Evolutionary conservation across 352 stramenopile species (phyloP).

Genomic region (Phytopythium delawarense): DNA sequence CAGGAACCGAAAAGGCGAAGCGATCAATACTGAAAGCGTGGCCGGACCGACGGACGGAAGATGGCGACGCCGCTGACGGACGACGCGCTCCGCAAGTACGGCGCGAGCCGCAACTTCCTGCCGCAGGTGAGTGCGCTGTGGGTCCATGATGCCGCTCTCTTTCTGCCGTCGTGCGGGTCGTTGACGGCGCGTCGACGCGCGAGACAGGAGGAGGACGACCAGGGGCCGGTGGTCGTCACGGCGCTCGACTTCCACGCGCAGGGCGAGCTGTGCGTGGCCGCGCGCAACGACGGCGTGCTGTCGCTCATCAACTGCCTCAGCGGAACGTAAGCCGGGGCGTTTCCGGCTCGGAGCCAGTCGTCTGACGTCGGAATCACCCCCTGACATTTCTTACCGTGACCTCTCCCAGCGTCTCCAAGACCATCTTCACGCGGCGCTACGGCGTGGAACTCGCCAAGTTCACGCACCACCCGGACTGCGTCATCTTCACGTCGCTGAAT

Average conservation of each 20-base stretch:
- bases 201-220: slow-evolving; percentile 52
- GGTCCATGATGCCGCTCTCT: neutral
- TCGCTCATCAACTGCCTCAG: slow-evolving; percentile 81
- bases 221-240: slow-evolving; percentile 42
- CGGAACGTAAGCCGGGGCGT: slow-evolving; percentile 43
- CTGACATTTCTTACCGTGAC: too few species aligned
- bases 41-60: neutral
- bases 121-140: slow-evolving; percentile 32
- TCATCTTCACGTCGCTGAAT: slow-evolving; percentile 83
- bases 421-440: slow-evolving; percentile 82
- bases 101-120: slow-evolving; percentile 57
- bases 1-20: neutral
- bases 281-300: slow-evolving; percentile 72
- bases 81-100: slow-evolving; percentile 57
- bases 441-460: slow-evolving; percentile 74
- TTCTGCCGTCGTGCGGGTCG: neutral
- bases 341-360: too few species aligned
- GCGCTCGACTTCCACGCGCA: slow-evolving; percentile 79
- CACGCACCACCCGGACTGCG: slow-evolving; percentile 79
- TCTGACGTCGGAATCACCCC: too few species aligned
- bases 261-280: slow-evolving; percentile 71
- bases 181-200: neutral
- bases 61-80: slow-evolving; percentile 38
- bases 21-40: too few species aligned
- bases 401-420: slow-evolving; percentile 64